Conservation (phyloP, 1,284 basidiomycete genomes). For the Pseudozyma flocculosa region DNA sequence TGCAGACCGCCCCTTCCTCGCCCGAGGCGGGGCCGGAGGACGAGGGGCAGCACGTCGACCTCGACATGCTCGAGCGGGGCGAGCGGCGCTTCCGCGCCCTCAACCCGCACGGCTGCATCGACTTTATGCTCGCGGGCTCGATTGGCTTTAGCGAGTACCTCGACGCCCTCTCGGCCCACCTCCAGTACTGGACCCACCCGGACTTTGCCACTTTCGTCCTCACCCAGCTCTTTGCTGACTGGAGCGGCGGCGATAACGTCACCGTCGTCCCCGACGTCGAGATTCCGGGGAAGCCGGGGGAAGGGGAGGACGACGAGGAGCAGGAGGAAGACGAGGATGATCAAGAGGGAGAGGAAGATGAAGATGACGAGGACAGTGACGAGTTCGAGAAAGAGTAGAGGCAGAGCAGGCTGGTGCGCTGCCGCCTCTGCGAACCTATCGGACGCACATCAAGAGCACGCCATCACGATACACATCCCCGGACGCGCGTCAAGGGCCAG, state of each 20-base stretch:
- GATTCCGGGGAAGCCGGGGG: constrained; percentile 38
- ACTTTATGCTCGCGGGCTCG: constrained; percentile 34
- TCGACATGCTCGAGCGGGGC: constrained; percentile 25
- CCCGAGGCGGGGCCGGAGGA: too few relatives aligned
- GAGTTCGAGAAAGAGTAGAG: neutral
- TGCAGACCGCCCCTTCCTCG: too few relatives aligned
- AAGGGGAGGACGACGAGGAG: constrained; percentile 16
- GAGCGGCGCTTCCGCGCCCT: constrained; percentile 47
- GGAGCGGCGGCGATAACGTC: constrained; percentile 9
- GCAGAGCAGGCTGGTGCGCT: neutral
- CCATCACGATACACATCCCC: too few relatives aligned
- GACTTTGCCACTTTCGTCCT: constrained; percentile 49
- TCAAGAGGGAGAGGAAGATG: neutral
- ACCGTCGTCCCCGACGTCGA: constrained; percentile 35
- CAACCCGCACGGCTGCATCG: constrained; percentile 53
- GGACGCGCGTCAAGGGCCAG: too few relatives aligned
- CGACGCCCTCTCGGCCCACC: constrained; percentile 48
- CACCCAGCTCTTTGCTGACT: constrained; percentile 45
- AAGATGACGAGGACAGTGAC: too few relatives aligned
- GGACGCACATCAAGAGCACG: too few relatives aligned
- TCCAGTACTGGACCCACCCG: constrained; percentile 48
- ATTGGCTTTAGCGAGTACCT: constrained; percentile 35
- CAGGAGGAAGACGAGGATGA: constrained; percentile 44
- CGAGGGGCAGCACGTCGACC: constrained; percentile 11
- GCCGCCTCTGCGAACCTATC: too few relatives aligned